Percentiles rank a stretch among this genome's conserved stretches.
Conservation (phyloP, 2,329 filamentous ascomycete genomes). For the Coccinonectria pachysandricola region DNA sequence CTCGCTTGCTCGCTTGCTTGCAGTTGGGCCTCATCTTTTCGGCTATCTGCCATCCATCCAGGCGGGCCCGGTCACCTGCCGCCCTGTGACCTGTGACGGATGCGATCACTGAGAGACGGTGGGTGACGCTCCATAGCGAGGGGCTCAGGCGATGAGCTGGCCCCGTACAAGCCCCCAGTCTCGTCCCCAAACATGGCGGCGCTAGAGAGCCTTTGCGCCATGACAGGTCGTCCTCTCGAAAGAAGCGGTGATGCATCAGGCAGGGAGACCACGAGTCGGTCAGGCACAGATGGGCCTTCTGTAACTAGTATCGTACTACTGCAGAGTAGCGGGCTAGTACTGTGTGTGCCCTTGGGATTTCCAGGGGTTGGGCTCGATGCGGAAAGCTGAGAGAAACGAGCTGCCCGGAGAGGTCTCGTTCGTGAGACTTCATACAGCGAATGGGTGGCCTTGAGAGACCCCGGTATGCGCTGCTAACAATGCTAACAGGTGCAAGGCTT, state of each 20-base stretch:
- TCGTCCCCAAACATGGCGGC: constrained; percentile 17
- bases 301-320: too few species aligned
- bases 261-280: constrained; percentile 17
- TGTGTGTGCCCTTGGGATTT: too few species aligned
- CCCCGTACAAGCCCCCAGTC: constrained; percentile 19
- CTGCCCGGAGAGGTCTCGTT: too few species aligned
- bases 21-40: too few species aligned
- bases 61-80: constrained; percentile 1
- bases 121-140: constrained; percentile 20
- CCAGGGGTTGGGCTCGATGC: constrained; percentile 7
- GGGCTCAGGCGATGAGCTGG: constrained; percentile 20
- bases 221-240: constrained; percentile 5
- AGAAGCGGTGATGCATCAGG: constrained; percentile 18
- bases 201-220: constrained; percentile 16
- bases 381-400: too few species aligned
- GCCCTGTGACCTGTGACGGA: constrained; percentile 11
- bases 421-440: too few species aligned
- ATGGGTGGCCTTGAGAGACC: too few species aligned
- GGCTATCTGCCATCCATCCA: too few species aligned
- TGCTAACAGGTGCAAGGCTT: too few species aligned
- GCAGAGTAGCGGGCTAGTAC: too few species aligned
- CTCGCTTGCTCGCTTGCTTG: too few species aligned
- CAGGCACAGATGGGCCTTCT: constrained; percentile 7
- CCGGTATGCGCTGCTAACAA: too few species aligned
- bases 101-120: constrained; percentile 19